Base-by-base conservation (phyloP, 441 rosid genomes). In the Rhodomyrtus psidioides region DNA sequence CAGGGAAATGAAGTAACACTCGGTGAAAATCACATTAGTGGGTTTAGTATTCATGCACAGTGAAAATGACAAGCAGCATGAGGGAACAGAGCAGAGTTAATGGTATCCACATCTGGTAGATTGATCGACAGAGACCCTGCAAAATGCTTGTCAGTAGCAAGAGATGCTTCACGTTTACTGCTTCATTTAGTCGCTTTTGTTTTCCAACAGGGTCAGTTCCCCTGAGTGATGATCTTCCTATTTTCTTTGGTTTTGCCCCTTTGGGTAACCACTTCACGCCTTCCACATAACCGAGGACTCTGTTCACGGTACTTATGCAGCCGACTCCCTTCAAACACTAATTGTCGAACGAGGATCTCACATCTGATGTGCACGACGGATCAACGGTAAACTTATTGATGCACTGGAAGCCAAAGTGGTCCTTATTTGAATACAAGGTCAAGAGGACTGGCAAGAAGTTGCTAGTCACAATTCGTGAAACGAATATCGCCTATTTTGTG, bases 111-210 rank as follows among this genome's bases (percentile, higher is more conserved):
- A 30, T 62, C 75, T 17, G 9, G 75, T 62, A 19, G 44, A 62
- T 28, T 30, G 44, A 30, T 62, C 44, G 75, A 17, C 24, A 0
- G 75, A 39, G 24, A 19, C 30, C 39, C 21, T 70, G 79, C 49
- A 70, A 34, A 70, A 34, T 0, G 0, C 79, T 34, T 39, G 16
- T 19, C 21, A 0, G 79, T 39, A 0, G 79, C n/a, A 1, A 70
- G 79, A 42, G 49, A 21, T 39, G 49, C 79, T 39, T 70, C 79
- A 7, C 21, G 49, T 39, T 70, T 34, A 39, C 49, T 39, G 49
- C 79, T 70, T 70, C 79, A 21, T 23, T 23, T 24, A 9, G 58
- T 39, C n/a, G 49, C 49, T 65, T 65, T 21, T 65, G 49, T 34
- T 21, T 65, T 34, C 49, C 1, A 34, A 34, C 79, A 19, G 0